Evolutionary conservation across 2,329 filamentous ascomycete species (phyloP), one percentile per base, ranked within the genome.

Genomic region (Claviceps africana): DNA sequence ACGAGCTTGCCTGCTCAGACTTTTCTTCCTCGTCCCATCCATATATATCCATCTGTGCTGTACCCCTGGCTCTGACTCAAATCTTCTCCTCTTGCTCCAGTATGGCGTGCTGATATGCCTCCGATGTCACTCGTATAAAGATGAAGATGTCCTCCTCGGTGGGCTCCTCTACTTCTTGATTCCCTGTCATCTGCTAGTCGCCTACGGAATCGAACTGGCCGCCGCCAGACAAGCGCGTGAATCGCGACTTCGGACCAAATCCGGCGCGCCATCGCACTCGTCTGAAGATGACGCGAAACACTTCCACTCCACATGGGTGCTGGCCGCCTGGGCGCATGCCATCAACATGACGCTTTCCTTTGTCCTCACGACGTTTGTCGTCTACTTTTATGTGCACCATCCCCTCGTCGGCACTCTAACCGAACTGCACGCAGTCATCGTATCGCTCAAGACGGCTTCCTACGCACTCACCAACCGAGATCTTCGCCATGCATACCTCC

Each of bases 381-480:
- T 98, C 19, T 98, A 95, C 72, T 91, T 84, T 67, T 78, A 86
- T 66, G 87, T 98, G 58, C 81, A 95, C 67, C 93, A 98, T 67
- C 93, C 93, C 0, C 78, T 95, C 19, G 94, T 98, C 59, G 93
- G 93, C 43, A 95, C 89, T 0, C 72, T 95, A 48, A 89, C 86
- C 57, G 87, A 97, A 68, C 70, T 95, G 55, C 93, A 98, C 65
- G 89, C 90, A 57, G 83, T 97, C 61, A 86, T 97, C 52, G 90
- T 97, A 49, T 96, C 90, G 84, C 78, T 98, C 61, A 98, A 98
- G 73, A 90, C 86, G 33, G 87, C 88, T 57, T 96, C 90, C 0
- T 98, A 97, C 64, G 93, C 91, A 25, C 86, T 97, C 62, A 97
- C 93, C 28, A 98, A 98, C 67, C 83, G 93, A 57, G 93, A 98